phyloP scores from a whole-genome alignment of 1,284 basidiomycete genomes.

The Taiwanofungus camphoratus region DNA sequence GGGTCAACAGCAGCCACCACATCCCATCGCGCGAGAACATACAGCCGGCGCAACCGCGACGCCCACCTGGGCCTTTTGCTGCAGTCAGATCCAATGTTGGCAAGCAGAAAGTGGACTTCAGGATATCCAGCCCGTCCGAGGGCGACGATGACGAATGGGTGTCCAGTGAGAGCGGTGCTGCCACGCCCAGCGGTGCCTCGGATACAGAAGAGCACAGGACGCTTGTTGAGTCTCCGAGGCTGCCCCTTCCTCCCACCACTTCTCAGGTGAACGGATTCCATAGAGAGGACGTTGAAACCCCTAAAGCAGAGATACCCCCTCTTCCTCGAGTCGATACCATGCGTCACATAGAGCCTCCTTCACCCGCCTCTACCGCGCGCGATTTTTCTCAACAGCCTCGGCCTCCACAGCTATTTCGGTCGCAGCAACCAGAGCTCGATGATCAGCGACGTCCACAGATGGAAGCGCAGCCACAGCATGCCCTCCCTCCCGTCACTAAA shows the following conservation, averaged over 20 bases:
- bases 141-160: slow-evolving; percentile 68
- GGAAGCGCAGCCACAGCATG: slow-evolving; percentile 17
- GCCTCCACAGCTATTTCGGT: slow-evolving; percentile 7
- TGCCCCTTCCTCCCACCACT: slow-evolving; percentile 12
- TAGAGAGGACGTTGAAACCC: slow-evolving; percentile 27
- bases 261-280: slow-evolving; percentile 17
- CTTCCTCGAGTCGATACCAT: slow-evolving; percentile 31
- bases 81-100: slow-evolving; percentile 24
- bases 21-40: slow-evolving; percentile 46
- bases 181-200: slow-evolving; percentile 49
- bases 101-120: slow-evolving; percentile 52
- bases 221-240: slow-evolving; percentile 22
- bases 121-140: slow-evolving; percentile 44
- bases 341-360: slow-evolving; percentile 21
- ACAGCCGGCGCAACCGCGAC: slow-evolving; percentile 26
- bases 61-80: slow-evolving; percentile 29
- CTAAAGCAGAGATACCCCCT: slow-evolving; percentile 27
- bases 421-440: slow-evolving; percentile 10
- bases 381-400: slow-evolving; percentile 14
- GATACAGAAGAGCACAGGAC: slow-evolving; percentile 34
- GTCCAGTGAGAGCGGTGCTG: slow-evolving; percentile 68
- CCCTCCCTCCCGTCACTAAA: slow-evolving; percentile 24
- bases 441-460: slow-evolving; percentile 18
- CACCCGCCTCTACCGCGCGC: slow-evolving; percentile 15
- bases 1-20: slow-evolving; percentile 45